Percentiles rank a stretch among this genome's conserved stretches.
Evolutionary conservation across 1,139 yeast species (phyloP).

Genomic region (Geotrichum carabidarum): DNA sequence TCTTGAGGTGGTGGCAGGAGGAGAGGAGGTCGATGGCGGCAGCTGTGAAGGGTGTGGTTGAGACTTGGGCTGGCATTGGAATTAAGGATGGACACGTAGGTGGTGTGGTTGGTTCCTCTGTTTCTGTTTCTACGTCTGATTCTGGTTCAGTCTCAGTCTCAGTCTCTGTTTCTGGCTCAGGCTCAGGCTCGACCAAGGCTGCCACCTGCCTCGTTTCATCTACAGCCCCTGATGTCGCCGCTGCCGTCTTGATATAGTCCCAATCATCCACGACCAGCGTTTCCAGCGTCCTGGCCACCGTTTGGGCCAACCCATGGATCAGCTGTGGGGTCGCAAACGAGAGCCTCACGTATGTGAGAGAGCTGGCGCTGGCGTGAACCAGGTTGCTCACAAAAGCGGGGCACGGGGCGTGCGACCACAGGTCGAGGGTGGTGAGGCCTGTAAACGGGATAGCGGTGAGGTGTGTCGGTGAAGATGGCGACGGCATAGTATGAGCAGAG

Average conservation of each 20-base stretch:
- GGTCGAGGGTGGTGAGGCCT: conserved; percentile 1
- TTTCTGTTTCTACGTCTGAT: not conserved
- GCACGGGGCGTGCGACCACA: not conserved
- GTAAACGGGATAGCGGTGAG: not conserved
- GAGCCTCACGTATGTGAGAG: not conserved
- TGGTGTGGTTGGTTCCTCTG: not conserved
- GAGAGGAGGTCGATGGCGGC: not conserved
- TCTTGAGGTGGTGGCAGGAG: conserved; percentile 1
- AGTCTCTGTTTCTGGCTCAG: not conserved
- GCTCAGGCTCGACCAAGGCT: not conserved
- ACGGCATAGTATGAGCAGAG: not conserved
- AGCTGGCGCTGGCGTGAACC: not conserved
- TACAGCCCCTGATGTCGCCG: not conserved
- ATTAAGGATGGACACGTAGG: not conserved
- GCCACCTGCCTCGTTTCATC: not conserved
- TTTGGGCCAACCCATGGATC: not conserved
- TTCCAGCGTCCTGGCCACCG: not conserved
- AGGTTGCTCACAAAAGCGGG: not conserved
- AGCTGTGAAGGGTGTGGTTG: not conserved
- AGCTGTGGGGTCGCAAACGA: not conserved
- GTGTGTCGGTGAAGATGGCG: not conserved
- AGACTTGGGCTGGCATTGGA: not conserved
- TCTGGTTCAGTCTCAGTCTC: not conserved
- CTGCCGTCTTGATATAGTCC: not conserved
- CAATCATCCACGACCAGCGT: conserved; percentile 6